Evolutionary conservation across 768 basidiomycete species (phyloP).

Genomic region (Baorangia bicolor): DNA sequence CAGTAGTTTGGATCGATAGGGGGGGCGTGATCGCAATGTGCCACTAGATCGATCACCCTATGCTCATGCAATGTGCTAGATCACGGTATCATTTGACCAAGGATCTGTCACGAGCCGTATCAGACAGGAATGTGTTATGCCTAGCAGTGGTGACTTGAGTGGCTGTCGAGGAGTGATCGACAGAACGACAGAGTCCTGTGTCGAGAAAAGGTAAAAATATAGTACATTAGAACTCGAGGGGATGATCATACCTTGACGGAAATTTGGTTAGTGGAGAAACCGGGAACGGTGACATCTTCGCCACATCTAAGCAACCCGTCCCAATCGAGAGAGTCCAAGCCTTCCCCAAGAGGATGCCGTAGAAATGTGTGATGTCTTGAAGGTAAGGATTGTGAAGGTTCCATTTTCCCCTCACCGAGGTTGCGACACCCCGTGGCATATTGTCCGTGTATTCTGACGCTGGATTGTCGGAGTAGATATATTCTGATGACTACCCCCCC

Average conservation of each 20-base stretch:
- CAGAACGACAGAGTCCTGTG: slow-evolving; percentile 58
- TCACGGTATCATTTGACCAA: slow-evolving; percentile 30
- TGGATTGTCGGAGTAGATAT: slow-evolving; percentile 51
- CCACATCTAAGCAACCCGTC: slow-evolving; percentile 49
- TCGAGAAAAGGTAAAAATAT: background rate
- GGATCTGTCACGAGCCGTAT: slow-evolving; percentile 62
- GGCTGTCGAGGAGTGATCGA: slow-evolving; percentile 43
- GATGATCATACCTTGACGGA: slow-evolving; percentile 46
- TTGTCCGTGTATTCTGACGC: slow-evolving; percentile 33
- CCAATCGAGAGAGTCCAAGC: slow-evolving; percentile 55
- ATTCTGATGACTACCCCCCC: slow-evolving; percentile 41
- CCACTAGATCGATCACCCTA: background rate
- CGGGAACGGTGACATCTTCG: slow-evolving; percentile 40
- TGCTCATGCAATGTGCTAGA: background rate
- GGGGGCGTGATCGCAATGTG: background rate
- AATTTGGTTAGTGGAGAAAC: slow-evolving; percentile 47
- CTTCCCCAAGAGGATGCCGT: slow-evolving; percentile 18
- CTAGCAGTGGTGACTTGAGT: slow-evolving; percentile 36
- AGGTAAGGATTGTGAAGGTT: slow-evolving; percentile 41
- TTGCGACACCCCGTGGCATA: slow-evolving; percentile 13
- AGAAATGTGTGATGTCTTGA: slow-evolving; percentile 4
- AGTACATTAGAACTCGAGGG: background rate
- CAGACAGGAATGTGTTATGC: slow-evolving; percentile 45
- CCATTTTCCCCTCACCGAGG: slow-evolving; percentile 50
- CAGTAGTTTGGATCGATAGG: background rate